Conservation (phyloP, 2,329 filamentous ascomycete genomes). For the Trichoderma arundinaceum region DNA sequence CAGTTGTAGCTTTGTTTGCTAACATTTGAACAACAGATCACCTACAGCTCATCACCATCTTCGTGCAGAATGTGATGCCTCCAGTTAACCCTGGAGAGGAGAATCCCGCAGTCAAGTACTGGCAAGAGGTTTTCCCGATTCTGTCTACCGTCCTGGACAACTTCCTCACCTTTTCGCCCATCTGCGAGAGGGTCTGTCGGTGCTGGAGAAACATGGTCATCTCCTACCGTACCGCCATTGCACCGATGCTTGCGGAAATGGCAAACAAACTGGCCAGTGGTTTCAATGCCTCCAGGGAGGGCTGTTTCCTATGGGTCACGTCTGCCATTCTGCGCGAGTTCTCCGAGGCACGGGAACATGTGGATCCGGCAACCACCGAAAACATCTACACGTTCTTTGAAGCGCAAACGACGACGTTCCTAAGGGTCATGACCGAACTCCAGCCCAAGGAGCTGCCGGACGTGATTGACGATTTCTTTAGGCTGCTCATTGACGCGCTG, state of each 20-base stretch:
- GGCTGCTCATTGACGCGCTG: constrained; percentile 86
- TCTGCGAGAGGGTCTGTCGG: constrained; percentile 90
- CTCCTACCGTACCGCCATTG: constrained; percentile 88
- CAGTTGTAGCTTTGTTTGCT: constrained; percentile 11
- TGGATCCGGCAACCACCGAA: constrained; percentile 79
- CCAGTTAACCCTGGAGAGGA: constrained; percentile 73
- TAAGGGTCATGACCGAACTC: constrained; percentile 86
- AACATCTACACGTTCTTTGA: constrained; percentile 96
- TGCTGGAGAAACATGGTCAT: constrained; percentile 98
- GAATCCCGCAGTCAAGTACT: constrained; percentile 94
- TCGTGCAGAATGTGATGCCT: constrained; percentile 78
- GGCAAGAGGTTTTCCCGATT: constrained; percentile 89
- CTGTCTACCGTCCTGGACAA: constrained; percentile 85
- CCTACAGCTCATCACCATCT: constrained; percentile 88
- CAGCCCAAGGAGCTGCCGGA: constrained; percentile 74
- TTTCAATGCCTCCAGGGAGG: constrained; percentile 85
- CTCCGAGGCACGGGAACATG: constrained; percentile 84
- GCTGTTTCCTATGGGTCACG: constrained; percentile 98
- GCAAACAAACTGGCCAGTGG: constrained; percentile 87
- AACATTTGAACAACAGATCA: constrained; percentile 64
- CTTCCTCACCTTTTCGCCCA: constrained; percentile 84
- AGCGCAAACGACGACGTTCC: constrained; percentile 86
- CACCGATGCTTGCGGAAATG: constrained; percentile 80
- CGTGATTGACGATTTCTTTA: constrained; percentile 96
- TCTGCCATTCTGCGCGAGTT: constrained; percentile 95